phyloP scores from a whole-genome alignment of 805 yeast genomes.

The Zygotorulaspora florentina region DNA sequence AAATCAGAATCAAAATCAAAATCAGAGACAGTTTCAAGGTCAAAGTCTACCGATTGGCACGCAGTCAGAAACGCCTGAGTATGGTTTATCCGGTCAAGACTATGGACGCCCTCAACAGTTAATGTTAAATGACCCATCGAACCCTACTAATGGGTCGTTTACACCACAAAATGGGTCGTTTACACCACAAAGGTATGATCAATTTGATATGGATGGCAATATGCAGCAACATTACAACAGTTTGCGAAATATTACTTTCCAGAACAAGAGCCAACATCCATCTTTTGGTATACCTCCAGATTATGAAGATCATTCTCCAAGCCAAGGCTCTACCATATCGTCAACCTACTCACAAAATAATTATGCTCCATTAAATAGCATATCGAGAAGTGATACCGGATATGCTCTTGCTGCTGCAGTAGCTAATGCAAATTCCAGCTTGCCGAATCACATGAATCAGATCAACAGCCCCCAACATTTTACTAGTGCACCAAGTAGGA shows the following conservation, averaged over 20 bases:
- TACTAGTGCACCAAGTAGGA: constrained; percentile 63
- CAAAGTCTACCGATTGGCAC: background rate
- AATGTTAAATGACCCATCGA: background rate
- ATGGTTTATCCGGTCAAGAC: background rate
- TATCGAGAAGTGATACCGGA: constrained; percentile 4
- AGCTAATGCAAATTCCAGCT: constrained; percentile 23
- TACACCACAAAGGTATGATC: background rate
- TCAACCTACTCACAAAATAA: constrained; percentile 12
- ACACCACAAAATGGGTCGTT: background rate
- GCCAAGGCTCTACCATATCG: constrained; percentile 16
- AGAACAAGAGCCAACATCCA: constrained; percentile 2
- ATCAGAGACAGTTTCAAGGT: background rate
- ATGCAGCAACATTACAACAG: background rate
- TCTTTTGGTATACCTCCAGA: constrained; percentile 11
- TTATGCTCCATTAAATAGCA: background rate
- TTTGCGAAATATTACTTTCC: background rate
- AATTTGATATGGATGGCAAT: background rate
- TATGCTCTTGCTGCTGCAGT: constrained; percentile 24
- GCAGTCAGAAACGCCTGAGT: background rate
- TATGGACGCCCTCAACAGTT: background rate
- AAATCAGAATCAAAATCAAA: background rate
- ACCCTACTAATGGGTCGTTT: background rate
- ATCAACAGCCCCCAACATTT: constrained; percentile 31
- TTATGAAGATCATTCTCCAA: constrained; percentile 10
- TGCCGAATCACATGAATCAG: constrained; percentile 18